Base-by-base conservation (phyloP, 225 moss, liverwort and hornwort genomes). In the Bryum argenteum region DNA sequence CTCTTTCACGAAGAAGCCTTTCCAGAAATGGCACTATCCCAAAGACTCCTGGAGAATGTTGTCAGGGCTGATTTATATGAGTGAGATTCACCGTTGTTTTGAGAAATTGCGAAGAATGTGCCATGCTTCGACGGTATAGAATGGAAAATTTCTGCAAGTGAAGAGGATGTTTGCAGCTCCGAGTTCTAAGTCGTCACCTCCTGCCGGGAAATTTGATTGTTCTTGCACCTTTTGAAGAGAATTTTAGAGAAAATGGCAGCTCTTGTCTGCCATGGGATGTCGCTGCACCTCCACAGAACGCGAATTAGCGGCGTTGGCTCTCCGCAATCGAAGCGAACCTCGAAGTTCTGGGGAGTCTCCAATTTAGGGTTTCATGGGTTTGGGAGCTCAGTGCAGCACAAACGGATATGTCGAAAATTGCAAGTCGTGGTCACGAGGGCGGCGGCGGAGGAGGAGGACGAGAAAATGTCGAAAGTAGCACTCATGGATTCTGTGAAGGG, bases 401-500 rank as follows among this genome's bases (percentile, higher is more conserved):
- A 74, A 9, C 68, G 56, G 69, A 48, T 67, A 48, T 70, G 57
- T 17, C 77, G 54, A 41, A 55, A 54, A 60, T 47, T 82, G 54
- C 74, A 74, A 54, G 64, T 61, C 33, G 45, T 77, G 71, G 70
- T 58, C 12, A 8, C 19, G 71, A 43, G 45, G 41, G 60, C 41
- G 50, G 59, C 13, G 58, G 28, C 54, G 66, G 56, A 66, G 8
- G 72, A 48, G 28, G 21, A 66, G 59, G 58, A n/a, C n/a, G n/a
- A n/a, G n/a, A n/a, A 67, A 33, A 5, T 33, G 3, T 33, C 33
- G 44, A 21, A 52, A 52, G 7, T 67, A 12, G 72, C 71, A 37
- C 61, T 26, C 71, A 61, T 67, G 67, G 82, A 63, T 43, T 28
- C 63, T 12, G 54, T 54, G 69, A n/a, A 78, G 44, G 71, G 75